These are phyloP conservation scores for Calonectria pteridis DNA, from an alignment of 2,329 filamentous ascomycete genomes.

Conservation along the genomic window DNA sequence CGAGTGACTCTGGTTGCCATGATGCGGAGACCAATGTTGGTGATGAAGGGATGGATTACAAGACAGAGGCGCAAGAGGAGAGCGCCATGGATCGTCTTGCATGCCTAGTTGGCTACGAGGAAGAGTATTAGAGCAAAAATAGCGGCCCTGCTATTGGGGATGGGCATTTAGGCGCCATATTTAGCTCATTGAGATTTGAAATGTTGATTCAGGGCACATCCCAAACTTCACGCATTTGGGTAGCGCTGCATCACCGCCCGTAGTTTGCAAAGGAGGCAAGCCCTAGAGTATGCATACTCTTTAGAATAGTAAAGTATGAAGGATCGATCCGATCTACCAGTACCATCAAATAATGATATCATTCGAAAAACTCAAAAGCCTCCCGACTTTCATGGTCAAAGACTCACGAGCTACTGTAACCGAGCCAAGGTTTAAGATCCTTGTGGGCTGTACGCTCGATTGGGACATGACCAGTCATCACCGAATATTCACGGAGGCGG, in stretches of 20 bases:
- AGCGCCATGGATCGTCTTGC: constrained; percentile 39
- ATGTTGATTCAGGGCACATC: neutral
- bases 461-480: neutral
- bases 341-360: neutral
- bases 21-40: neutral
- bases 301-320: neutral
- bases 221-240: neutral
- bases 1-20: neutral
- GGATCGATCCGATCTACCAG: neutral
- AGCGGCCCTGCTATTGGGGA: neutral
- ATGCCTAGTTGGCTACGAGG: constrained; percentile 26
- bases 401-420: neutral
- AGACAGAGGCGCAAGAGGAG: constrained; percentile 21
- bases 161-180: neutral
- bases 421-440: neutral
- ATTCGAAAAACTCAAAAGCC: neutral
- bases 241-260: neutral
- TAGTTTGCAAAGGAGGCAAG: neutral
- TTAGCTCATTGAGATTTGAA: neutral
- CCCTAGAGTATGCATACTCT: neutral
- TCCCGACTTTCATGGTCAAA: neutral
- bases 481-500: constrained; percentile 5
- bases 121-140: constrained; percentile 7
- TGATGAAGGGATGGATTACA: neutral
- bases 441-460: neutral